Evolutionary conservation across 2,329 filamentous ascomycete genomes (phyloP), one percentile per base, ranked within the genome.

Genomic region (Aspergillus nomiae): DNA sequence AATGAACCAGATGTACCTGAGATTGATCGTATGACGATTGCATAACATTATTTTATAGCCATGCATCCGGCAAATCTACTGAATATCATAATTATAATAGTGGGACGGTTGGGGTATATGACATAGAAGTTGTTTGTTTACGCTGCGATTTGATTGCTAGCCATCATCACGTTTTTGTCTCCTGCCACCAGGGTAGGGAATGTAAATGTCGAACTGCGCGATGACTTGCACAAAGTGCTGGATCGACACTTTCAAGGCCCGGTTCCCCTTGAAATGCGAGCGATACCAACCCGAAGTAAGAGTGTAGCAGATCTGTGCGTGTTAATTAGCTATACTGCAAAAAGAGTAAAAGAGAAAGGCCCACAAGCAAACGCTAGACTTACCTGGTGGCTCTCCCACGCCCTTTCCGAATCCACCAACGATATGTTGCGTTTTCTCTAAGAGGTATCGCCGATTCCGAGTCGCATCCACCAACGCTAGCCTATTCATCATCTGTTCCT

Each of bases 351-450:
- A 38, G 28, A 21, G 11, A 30, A 19, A 45, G n/a, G 41, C 19
- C 28, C n/a, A 38, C 34, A 30, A 30, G 24, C 4, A 59, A 48
- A 34, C 34, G n/a, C 21, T 26, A 41, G 51, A 19, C 78, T 69
- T 75, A 80, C 92, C 91, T 14, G 91, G 91, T 51, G 86, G 86
- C 14, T 86, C 84, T 7, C 87, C 88, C 0, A 88, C 86, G 12
- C 83, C 77, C 73, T 95, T 94, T n/a, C 87, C 87, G 76, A 95
- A 95, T 0, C 92, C 92, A 50, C 92, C 92, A 28, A 97, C 90
- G 21, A 87, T 76, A 77, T 98, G 94, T 74, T 97, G 92, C 1
- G 92, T 97, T 73, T 93, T 90, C 57, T 91, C 87, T 11, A 97
- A 84, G 14, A 99, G 82, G 78, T 95, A 98, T 56, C 85, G 84